Conservation (phyloP, 2,329 filamentous ascomycete genomes). For the Alternaria ethzedia region DNA sequence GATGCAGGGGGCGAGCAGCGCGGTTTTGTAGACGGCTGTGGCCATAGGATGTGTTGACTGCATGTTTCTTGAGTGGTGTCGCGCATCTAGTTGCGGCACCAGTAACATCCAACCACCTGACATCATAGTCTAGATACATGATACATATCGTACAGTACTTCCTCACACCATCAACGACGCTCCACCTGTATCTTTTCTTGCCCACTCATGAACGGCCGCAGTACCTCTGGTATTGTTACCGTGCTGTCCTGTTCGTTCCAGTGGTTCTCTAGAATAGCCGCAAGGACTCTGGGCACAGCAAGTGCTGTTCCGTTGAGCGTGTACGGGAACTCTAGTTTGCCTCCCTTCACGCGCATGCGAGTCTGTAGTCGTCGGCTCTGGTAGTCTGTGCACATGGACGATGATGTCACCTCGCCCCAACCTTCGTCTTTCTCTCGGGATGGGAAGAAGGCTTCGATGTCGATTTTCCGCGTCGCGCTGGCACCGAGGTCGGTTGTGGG, state of each 20-base stretch:
- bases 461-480: constrained; percentile 82
- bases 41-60: background rate
- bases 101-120: background rate
- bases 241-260: constrained; percentile 75
- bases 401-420: constrained; percentile 93
- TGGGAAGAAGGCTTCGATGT: constrained; percentile 95
- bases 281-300: constrained; percentile 86
- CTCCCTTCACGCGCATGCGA: constrained; percentile 62
- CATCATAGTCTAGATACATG: background rate
- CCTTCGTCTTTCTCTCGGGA: constrained; percentile 73
- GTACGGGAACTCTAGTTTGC: constrained; percentile 76
- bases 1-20: constrained; percentile 12
- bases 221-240: constrained; percentile 77
- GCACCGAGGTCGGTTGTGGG: constrained; percentile 87
- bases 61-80: background rate
- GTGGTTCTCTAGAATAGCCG: constrained; percentile 87
- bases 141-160: background rate
- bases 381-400: constrained; percentile 93
- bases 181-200: constrained; percentile 41
- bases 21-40: constrained; percentile 5
- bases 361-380: constrained; percentile 85
- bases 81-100: background rate
- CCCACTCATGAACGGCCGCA: constrained; percentile 82
- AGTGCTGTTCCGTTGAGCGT: constrained; percentile 95
- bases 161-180: constrained; percentile 17